Base-by-base conservation (phyloP, 768 basidiomycete genomes). In the Auriscalpium microsporum region DNA sequence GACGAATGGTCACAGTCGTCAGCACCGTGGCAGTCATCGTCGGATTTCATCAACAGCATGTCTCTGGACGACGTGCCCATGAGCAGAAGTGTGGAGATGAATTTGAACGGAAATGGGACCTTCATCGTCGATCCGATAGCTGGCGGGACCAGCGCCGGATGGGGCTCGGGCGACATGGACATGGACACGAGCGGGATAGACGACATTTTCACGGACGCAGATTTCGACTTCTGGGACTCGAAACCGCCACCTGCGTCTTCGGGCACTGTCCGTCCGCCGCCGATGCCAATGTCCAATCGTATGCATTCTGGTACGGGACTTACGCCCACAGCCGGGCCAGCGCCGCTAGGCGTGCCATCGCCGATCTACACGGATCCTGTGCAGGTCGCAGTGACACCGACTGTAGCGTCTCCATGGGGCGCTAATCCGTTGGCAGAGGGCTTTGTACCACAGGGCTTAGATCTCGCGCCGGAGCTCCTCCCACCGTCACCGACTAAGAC, bases 201-300 rank as follows among this genome's bases (percentile, higher is more conserved):
- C 50, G 68, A 65, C 34, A 62, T 68, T 36, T 84, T 92, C 62
- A 91, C 90, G 0, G 90, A 94, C 51, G 90, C 91, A 54, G 90
- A 94, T 67, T 94, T 93, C 67, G 86, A 80, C 66, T 93, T 90
- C 69, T 94, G 92, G 65, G 89, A 93, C 64, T 75, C 59, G 6
- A 62, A 62, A 52, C 58, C 58, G 8, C 44, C 75, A 23, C 83
- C 82, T 0, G 72, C 77, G 1, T 56, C 61, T 33, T 55, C 62
- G 45, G 52, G 28, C 28, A 28, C 64, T 8, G 64, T 68, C 35
- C 37, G 63, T 38, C 45, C 55, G 1, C 52, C 58, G 19, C 23
- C 67, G 42, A 61, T 61, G 11, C 56, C 64, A 28, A 56, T 64
- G 0, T 48, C 66, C 13, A 57, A 65, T 16, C 61, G 54, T 50